Evolutionary conservation across 2,329 filamentous ascomycete genomes (phyloP), one percentile per base, ranked within the genome.

Genomic region (Phialophora tarda): DNA sequence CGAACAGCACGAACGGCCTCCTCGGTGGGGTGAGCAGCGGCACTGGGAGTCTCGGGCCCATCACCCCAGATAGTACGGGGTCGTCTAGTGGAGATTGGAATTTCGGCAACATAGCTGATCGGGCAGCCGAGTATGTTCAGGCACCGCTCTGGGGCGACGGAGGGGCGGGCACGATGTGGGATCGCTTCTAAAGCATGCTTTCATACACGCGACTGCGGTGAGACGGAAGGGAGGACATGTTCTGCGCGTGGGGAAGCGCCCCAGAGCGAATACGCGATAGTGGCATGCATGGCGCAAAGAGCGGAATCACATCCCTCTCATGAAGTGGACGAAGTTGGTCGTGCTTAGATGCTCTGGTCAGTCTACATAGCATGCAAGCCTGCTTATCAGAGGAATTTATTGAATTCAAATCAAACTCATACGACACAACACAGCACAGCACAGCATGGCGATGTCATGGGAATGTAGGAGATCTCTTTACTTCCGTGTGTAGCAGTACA

Each of bases 71-170:
- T 65, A 82, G 80, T 69, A 69, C 67, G 3, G 61, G 64, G 8
- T 55, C 53, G 53, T 30, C 24, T 0, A 80, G 79, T n/a, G 81
- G 80, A 64, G 80, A 82, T 65, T 82, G 80, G 81, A 77, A 78
- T 55, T 77, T 79, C 41, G 79, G 78, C 3, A 82, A 79, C 65
- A 72, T 82, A n/a, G 63, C 81, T 12, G 80, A 82, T 65, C 75
- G 80, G 14, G 80, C 80, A 41, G 74, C 78, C n/a, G 80, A 82
- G 71, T 82, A 82, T 70, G 81, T 82, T 11, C 80, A 82, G 64
- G 80, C 81, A 17, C 80, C 80, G 2, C 71, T 82, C 12, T 82
- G 81, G 81, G 71, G 71, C 7, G 68, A 70, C 11, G 59, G 50
- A 17, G 59, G 38, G 5, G 41, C 58, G 12, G 62, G 62, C 14